A percentile compares a stretch with the other conserved stretches of the same genome.
Evolutionary conservation across 805 yeast species (phyloP).

Genomic region (Kuraishia floccosa): DNA sequence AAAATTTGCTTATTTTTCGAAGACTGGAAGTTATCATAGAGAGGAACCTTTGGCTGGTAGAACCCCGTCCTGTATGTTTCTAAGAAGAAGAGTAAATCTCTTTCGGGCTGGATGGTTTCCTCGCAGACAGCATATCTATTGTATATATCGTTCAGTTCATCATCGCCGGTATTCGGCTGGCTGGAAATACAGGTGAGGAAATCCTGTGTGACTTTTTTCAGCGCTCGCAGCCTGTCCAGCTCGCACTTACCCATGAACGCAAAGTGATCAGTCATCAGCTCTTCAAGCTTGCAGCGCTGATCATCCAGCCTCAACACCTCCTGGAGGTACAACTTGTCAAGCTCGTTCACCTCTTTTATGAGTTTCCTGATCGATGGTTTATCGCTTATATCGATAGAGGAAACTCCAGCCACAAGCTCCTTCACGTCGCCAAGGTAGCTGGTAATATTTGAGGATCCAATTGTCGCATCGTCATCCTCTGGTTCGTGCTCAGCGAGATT

Average conservation of each 20-base stretch:
- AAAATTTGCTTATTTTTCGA: conserved; percentile 59
- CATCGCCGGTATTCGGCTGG: conserved; percentile 30
- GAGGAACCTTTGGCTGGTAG: conserved; percentile 58
- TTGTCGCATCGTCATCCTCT: background rate
- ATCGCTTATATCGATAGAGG: conserved; percentile 18
- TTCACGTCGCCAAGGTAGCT: background rate
- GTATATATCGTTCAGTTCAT: conserved; percentile 37
- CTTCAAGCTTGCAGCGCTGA: conserved; percentile 65
- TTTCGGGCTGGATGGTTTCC: conserved; percentile 59
- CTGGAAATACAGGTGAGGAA: conserved; percentile 57
- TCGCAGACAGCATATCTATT: conserved; percentile 56
- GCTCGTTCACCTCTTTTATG: conserved; percentile 41
- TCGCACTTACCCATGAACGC: conserved; percentile 78
- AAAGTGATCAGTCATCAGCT: conserved; percentile 57
- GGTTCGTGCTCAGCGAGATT: conserved; percentile 9
- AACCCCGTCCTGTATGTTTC: conserved; percentile 65
- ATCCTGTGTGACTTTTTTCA: conserved; percentile 67
- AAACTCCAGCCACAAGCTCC: background rate
- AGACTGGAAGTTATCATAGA: conserved; percentile 74
- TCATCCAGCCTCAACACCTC: conserved; percentile 51
- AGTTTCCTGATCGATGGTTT: conserved; percentile 39
- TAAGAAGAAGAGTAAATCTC: conserved; percentile 55
- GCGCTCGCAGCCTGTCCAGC: conserved; percentile 61
- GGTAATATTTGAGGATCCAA: background rate
- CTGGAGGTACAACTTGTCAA: conserved; percentile 45